Conservation (phyloP, 2,329 filamentous ascomycete genomes). For the Aspergillus luchuensis region DNA sequence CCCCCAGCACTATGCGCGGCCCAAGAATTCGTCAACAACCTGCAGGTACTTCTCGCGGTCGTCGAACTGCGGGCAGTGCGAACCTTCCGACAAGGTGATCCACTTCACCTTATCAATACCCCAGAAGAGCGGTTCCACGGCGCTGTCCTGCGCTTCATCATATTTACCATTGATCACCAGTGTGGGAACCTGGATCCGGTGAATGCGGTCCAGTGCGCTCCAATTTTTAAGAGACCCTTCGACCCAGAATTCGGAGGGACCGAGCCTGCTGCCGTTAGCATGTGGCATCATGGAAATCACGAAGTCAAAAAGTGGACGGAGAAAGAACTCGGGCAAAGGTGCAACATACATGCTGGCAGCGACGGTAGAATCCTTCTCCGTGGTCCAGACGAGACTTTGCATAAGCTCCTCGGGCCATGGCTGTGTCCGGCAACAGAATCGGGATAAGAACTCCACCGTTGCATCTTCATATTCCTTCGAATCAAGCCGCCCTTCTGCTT, state of each 20-base stretch:
- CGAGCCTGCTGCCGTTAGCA: conserved; percentile 1
- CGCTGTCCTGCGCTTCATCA: conserved; percentile 5
- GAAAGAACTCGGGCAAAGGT: not conserved
- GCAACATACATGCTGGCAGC: conserved; percentile 1
- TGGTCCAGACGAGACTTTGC: conserved; percentile 3
- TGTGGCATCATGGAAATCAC: not conserved
- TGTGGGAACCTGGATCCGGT: not conserved
- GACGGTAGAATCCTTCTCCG: conserved; percentile 4
- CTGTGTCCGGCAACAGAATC: not conserved
- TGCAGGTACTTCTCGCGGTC: not conserved
- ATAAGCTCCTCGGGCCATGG: conserved; percentile 4
- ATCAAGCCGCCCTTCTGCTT: not conserved
- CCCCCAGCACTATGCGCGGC: not conserved
- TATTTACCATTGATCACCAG: conserved; percentile 6
- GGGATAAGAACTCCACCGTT: conserved; percentile 2
- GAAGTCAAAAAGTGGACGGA: too few species aligned
- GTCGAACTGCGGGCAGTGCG: conserved; percentile 6
- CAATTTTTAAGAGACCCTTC: conserved; percentile 3
- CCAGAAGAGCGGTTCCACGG: conserved; percentile 5
- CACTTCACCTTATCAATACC: conserved; percentile 3
- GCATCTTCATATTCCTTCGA: conserved; percentile 3
- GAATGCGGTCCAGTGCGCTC: conserved; percentile 1
- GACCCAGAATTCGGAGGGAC: not conserved
- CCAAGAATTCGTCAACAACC: not conserved
- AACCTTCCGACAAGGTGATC: conserved; percentile 1